Evolutionary conservation across 305 asterid genomes (phyloP), one percentile per base, ranked within the genome.

Genomic region (Plantago coronopus): DNA sequence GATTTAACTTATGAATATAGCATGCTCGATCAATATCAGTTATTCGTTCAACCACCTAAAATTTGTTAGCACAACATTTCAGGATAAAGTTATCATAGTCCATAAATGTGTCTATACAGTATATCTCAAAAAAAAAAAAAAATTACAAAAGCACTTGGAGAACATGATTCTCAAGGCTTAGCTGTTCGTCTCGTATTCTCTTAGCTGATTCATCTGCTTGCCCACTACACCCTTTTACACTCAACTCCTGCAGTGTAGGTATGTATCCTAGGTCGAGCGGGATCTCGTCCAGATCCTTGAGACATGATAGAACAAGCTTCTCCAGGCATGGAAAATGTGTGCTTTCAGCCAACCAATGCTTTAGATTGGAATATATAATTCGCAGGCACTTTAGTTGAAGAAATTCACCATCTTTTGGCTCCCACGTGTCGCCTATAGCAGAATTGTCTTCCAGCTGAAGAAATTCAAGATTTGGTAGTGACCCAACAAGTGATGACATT

Each of bases 371-470:
- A 3, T 16, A 20, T 4, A 12, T 31, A 9, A 55, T 42, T 10
- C 10, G 3, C 22, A 55, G 54, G 34, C 13, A 48, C 15, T 46
- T 55, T 0, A 56, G 17, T 17, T 12, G 46, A 46, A 42, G 37
- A 34, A 65, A 65, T 22, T 65, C 22, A 9, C n/a, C 57, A 38
- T 65, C 69, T 0, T 25, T 46, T 5, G 62, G 69, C 40, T 65
- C 63, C 69, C 69, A 65, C 13, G n/a, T 51, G 4, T 2, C 0
- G 58, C 23, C 48, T 48, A 1, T 14, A 20, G 29, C 37, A 0
- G 66, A 19, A 47, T 34, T 0, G 2, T 15, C 8, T 13, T 3
- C 1, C 42, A 34, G 59, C 53, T 50, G 31, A 13, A 61, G 66
- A 5, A 47, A 31, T 61, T 61, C 34, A 31, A 47, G 66, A 61